A percentile compares a stretch with the other conserved stretches of the same genome.
Evolutionary conservation across 306 rosid genomes (phyloP).

Genomic region (Arachis hypogaea): DNA sequence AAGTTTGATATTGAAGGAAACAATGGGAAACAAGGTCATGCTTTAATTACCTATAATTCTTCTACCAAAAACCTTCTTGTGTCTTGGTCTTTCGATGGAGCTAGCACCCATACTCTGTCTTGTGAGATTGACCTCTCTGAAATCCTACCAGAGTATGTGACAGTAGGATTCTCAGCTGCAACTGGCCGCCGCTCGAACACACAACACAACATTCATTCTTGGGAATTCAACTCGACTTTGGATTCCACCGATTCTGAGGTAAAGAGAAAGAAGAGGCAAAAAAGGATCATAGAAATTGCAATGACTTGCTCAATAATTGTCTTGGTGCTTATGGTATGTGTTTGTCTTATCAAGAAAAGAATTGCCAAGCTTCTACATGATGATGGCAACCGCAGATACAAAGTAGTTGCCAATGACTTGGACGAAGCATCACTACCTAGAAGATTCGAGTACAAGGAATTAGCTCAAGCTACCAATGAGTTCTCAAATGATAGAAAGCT

Average conservation of each 20-base stretch:
- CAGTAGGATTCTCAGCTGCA: slow-evolving; percentile 49
- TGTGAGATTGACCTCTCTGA: slow-evolving; percentile 30
- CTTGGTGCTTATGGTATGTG: slow-evolving; percentile 1
- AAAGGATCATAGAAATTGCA: not conserved
- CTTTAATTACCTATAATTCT: no score
- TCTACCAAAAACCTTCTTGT: no score
- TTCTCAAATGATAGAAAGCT: slow-evolving; percentile 52
- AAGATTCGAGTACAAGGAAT: slow-evolving; percentile 50
- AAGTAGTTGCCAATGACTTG: slow-evolving; percentile 33
- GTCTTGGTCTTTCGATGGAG: no score
- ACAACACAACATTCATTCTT: slow-evolving; percentile 36
- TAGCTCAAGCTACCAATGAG: slow-evolving; percentile 49
- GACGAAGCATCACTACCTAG: slow-evolving; percentile 52
- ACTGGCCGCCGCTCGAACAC: slow-evolving; percentile 5
- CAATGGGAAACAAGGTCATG: no score
- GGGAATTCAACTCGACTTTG: slow-evolving; percentile 51
- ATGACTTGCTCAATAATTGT: not conserved
- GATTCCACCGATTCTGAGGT: not conserved
- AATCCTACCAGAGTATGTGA: slow-evolving; percentile 38
- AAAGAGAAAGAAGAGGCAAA: not conserved
- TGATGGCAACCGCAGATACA: not conserved
- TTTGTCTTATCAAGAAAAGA: slow-evolving; percentile 26
- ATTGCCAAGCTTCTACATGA: not conserved
- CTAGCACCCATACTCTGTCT: no score
- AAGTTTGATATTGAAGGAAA: no score